Base-by-base conservation (phyloP, 257 asterid genomes). In the Verbascum thapsus region DNA sequence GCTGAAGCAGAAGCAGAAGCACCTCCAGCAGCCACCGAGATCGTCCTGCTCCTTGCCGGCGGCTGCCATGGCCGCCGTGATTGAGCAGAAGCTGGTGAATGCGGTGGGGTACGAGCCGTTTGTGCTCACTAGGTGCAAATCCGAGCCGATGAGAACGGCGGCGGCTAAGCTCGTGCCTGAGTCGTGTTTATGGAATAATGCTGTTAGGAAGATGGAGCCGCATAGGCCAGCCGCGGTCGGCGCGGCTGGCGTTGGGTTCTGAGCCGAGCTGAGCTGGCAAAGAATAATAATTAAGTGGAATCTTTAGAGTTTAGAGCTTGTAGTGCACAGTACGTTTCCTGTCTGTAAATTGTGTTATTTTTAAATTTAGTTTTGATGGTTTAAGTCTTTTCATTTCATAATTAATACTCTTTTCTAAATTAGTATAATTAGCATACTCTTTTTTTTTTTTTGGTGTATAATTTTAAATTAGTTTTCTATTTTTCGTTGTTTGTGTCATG, bases 81-180 rank as follows among this genome's bases (percentile, higher is more conserved):
- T 87, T 3, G 98, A 91, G 74, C 96, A 81, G 76, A 83, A 84
- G 85, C 83, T 89, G 66, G 94, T 78, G 63, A 76, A 85, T 37
- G 87, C 76, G 2, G 96, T 76, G 37, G 97, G 73, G 12, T 82
- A 87, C 56, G 99, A 94, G 88, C 97, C 97, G 67, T 81, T 84
- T 26, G 99, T 70, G 73, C 74, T 88, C 75, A 86, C 95, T 0
- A 75, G 98, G 71, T 91, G 98, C 65, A 91, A 88, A 78, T 91
- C 98, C 5, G 98, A 91, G 90, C 98, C 98, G 50, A 84, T 91
- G 98, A 83, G 91, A 40, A 81, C 95, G 12, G 96, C 96, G 23
- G 90, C 95, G 67, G 88, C 91, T 71, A 91, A 86, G 77, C 87
- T 91, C 5, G 34, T 83, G 78, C 88, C 94, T 12, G 96, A 88